Conservation (phyloP, 2,329 filamentous ascomycete species). For the Cordyceps farinosa region DNA sequence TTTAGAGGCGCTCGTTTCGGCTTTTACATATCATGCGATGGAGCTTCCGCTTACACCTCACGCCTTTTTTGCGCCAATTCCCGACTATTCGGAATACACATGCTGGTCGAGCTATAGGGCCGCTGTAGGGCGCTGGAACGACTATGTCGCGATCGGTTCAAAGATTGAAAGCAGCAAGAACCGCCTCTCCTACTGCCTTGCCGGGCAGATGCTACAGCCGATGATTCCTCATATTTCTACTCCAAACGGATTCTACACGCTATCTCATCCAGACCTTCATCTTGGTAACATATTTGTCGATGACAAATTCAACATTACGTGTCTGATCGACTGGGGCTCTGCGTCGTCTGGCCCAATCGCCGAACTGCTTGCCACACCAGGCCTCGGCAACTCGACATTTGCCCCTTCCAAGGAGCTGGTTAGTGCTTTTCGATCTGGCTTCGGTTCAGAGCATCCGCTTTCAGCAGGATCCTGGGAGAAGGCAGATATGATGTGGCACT, state of each 20-base stretch:
- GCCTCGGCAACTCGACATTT: constrained; percentile 1
- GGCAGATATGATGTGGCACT: constrained; percentile 20
- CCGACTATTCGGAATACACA: constrained; percentile 24
- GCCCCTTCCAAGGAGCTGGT: constrained; percentile 9
- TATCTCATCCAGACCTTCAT: constrained; percentile 26
- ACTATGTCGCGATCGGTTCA: constrained; percentile 22
- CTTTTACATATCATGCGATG: constrained; percentile 23
- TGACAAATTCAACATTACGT: constrained; percentile 25
- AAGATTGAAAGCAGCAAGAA: constrained; percentile 28
- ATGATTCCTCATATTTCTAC: constrained; percentile 26
- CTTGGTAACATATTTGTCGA: constrained; percentile 27
- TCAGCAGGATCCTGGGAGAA: constrained; percentile 12
- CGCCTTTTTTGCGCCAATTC: constrained; percentile 29
- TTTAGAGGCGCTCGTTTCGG: constrained; percentile 25
- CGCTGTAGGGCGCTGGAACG: constrained; percentile 19
- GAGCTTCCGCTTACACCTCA: constrained; percentile 27
- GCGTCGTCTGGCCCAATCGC: constrained; percentile 20
- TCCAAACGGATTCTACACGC: constrained; percentile 9
- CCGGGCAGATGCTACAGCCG: constrained; percentile 22
- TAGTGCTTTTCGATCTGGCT: constrained; percentile 18
- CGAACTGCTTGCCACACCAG: constrained; percentile 14
- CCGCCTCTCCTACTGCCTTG: constrained; percentile 17
- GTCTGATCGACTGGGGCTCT: constrained; percentile 27
- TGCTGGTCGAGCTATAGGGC: constrained; percentile 21
- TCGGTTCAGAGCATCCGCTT: neutral